Evolutionary conservation across 2,329 filamentous ascomycete species (phyloP), one percentile per base, ranked within the genome.

Genomic region (Cryphonectria naterciae): DNA sequence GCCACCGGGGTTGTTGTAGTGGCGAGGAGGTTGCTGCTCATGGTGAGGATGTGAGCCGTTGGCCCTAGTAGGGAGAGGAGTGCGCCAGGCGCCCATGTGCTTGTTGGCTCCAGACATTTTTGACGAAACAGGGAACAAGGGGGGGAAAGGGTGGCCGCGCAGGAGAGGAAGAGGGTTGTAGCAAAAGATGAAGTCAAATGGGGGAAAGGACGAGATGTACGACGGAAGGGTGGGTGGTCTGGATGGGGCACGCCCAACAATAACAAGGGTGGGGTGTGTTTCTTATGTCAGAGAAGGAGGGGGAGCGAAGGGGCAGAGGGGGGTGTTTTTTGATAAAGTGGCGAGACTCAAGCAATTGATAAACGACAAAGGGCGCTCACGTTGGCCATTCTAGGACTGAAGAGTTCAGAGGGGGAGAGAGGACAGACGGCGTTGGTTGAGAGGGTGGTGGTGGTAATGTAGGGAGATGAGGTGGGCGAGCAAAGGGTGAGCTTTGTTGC

Each of bases 1-100:
- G 81, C 85, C 85, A 75, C 81, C 80, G 78, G 83, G 85, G 79
- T 83, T 86, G 81, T 83, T 78, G 77, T 81, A 85, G 71, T 81
- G 80, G 69, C 82, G 81, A 67, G 81, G 71, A 58, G 69, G 71
- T 73, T 73, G 71, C 71, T 73, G 71, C 69, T 68, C 68, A 64
- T 63, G 60, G 25, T 66, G 71, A 67, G 66, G 70, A n/a, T 73
- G 71, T 73, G 66, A 73, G 71, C 71, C 32, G 71, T 67, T 71
- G 56, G 32, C 32, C 25, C 41, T 65, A 58, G 54, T 52, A 58
- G 69, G 4, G 58, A 73, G 71, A 54, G 71, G 71, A 25, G 39
- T 73, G 68, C 71, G 69, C 71, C 71, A 73, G 64, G 71, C 71
- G 54, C 69, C 71, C 41, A 65, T 58, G 58, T 67, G 56, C 49